phyloP scores from a whole-genome alignment of 805 yeast species.

The Monosporozyma servazzii region DNA sequence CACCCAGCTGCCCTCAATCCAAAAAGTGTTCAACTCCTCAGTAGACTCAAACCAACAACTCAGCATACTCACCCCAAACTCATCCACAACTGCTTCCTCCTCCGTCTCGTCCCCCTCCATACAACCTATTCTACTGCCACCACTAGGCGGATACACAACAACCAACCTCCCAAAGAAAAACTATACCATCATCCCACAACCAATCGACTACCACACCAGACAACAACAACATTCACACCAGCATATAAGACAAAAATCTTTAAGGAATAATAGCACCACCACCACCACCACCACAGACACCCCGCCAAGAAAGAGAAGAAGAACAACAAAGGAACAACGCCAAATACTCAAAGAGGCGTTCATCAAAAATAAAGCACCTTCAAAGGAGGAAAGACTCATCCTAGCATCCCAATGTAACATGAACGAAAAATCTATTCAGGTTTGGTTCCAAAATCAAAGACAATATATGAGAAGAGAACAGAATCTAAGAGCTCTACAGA shows the following conservation, averaged over 20 bases:
- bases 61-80: not conserved
- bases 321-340: constrained; percentile 74
- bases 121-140: not conserved
- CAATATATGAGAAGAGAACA: constrained; percentile 56
- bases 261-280: not conserved
- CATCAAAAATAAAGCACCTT: constrained; percentile 67
- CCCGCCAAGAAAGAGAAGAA: constrained; percentile 49
- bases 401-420: constrained; percentile 74
- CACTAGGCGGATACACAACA: not conserved
- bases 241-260: not conserved
- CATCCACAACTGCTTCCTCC: not conserved
- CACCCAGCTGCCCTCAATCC: not conserved
- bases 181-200: constrained; percentile 84
- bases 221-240: not conserved
- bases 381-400: constrained; percentile 59
- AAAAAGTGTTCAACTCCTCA: not conserved
- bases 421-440: constrained; percentile 93
- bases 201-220: constrained; percentile 43
- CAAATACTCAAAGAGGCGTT: constrained; percentile 67
- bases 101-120: not conserved
- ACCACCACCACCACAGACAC: not conserved
- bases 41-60: not conserved
- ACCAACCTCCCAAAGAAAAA: not conserved
- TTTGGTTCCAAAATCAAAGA: constrained; percentile 95
- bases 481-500: not conserved